Evolutionary conservation across 2,329 filamentous ascomycete species (phyloP), one percentile per base, ranked within the genome.

Genomic region (Calonectria multiphialidica): DNA sequence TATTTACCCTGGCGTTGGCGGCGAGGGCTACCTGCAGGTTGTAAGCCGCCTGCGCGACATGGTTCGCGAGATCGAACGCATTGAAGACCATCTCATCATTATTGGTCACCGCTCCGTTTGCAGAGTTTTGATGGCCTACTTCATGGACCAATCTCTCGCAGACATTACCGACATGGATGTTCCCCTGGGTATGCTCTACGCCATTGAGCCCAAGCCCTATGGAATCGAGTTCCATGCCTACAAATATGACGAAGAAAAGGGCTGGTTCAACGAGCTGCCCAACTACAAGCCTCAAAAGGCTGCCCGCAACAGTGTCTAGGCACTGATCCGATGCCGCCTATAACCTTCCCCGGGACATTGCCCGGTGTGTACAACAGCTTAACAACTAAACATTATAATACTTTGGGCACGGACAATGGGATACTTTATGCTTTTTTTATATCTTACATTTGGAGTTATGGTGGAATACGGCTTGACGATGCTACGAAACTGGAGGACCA

Each of bases 191-290:
- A 96, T 98, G 88, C 88, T 98, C 9, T 99, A 98, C 83, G 94
- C 95, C 77, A 93, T 99, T 59, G 96, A 99, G 84, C 97, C 97
- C 40, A 98, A 98, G 88, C 97, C 97, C 1, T 99, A 99, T 77
- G 97, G 97, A 16, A 96, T 98, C 71, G 96, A 98, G 73, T 98
- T 98, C 86, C 96, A 98, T 82, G 96, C 95, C 0, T 99, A 98
- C 87, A 91, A 92, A 73, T 99, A 98, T 86, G 94, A 98, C 81
- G 90, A 94, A 74, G 87, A 89, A 3, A 90, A 86, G 23, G 92
- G 93, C 74, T 95, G 93, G 89, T 99, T 99, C 79, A 92, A 97
- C 71, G 92, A 97, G 81, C 85, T 97, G 55, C 94, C 93, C n/a
- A 89, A 96, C 80, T 98, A 97, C 84, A 92, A 93, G 83, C 90